Evolutionary conservation across 306 rosid genomes (phyloP).

Genomic region (Casuarina glauca): DNA sequence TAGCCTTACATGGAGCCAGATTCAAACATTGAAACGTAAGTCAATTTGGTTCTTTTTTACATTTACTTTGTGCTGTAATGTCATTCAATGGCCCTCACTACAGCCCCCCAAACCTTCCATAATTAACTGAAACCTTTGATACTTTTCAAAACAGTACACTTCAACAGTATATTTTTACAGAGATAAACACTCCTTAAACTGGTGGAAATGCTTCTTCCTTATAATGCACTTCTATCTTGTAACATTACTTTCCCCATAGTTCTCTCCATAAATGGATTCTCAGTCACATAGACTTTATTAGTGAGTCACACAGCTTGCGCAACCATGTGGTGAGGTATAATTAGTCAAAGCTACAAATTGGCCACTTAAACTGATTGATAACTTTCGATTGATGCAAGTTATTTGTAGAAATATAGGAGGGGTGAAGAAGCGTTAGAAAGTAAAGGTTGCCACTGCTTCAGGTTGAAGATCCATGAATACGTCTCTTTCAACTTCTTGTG

Average conservation of each 20-base stretch:
- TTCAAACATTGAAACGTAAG: conserved; percentile 68
- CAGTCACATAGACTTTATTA: neutral
- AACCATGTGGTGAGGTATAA: neutral
- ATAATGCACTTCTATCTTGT: neutral
- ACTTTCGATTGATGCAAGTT: neutral
- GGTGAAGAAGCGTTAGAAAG: neutral
- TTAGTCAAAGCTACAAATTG: neutral
- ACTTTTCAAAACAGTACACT: too few relatives aligned
- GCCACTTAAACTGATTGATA: neutral
- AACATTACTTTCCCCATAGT: neutral
- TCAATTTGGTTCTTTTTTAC: conserved; percentile 30
- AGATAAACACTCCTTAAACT: neutral
- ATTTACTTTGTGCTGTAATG: conserved; percentile 8
- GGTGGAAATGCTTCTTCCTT: neutral
- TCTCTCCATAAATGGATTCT: neutral
- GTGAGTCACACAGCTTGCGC: neutral
- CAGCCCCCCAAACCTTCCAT: neutral
- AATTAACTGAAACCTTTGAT: neutral
- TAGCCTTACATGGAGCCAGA: conserved; percentile 63
- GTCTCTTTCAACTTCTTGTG: neutral
- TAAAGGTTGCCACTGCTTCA: neutral
- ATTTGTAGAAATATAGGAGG: neutral
- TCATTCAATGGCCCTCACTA: conserved; percentile 7
- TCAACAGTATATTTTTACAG: too few relatives aligned
- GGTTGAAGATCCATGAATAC: neutral